Conservation (phyloP, 768 basidiomycete species). For the Suillus luteus region DNA sequence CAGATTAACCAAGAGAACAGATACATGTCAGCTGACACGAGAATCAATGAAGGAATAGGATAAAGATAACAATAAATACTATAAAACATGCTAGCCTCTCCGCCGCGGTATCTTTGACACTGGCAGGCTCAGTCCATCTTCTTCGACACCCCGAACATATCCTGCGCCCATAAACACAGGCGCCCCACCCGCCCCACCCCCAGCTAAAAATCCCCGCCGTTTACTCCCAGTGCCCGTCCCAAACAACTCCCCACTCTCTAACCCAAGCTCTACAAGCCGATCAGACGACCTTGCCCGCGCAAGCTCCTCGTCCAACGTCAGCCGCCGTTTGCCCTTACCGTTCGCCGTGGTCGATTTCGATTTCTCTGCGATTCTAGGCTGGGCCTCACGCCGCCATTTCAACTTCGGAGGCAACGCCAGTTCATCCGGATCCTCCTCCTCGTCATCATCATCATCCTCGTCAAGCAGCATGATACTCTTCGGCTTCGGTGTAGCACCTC, state of each 20-base stretch:
- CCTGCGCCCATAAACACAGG: slow-evolving; percentile 75
- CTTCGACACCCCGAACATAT: slow-evolving; percentile 57
- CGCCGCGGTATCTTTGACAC: slow-evolving; percentile 28
- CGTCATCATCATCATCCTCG: slow-evolving; percentile 31
- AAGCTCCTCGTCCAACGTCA: slow-evolving; percentile 71
- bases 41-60: neutral
- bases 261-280: slow-evolving; percentile 39
- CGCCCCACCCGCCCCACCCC: slow-evolving; percentile 70
- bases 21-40: neutral
- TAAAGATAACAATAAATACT: slow-evolving; percentile 7
- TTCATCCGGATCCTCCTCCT: slow-evolving; percentile 35
- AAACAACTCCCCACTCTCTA: slow-evolving; percentile 44
- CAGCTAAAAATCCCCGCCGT: slow-evolving; percentile 64
- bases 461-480: slow-evolving; percentile 20
- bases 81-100: slow-evolving; percentile 13
- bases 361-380: neutral
- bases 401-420: slow-evolving; percentile 34
- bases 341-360: slow-evolving; percentile 5
- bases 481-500: slow-evolving; percentile 34
- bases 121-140: slow-evolving; percentile 25
- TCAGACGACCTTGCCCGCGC: slow-evolving; percentile 41
- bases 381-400: neutral
- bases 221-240: slow-evolving; percentile 59
- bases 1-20: neutral
- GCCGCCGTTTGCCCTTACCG: slow-evolving; percentile 37